Conservation (phyloP, 2,329 filamentous ascomycete species). For the Colletotrichum abscissum region DNA sequence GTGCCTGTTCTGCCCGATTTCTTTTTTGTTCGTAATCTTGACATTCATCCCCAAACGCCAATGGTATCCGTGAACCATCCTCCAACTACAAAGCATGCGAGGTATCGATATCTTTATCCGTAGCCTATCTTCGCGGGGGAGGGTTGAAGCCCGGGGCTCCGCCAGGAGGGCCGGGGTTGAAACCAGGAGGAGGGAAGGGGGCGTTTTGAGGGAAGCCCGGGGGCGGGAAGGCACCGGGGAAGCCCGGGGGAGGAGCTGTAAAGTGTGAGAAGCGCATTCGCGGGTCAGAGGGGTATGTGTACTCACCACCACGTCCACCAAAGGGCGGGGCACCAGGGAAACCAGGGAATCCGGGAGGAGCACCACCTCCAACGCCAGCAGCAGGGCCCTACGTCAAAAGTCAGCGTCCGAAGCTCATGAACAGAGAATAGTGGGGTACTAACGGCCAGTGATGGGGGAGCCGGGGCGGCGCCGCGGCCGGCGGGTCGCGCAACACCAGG, state of each 20-base stretch:
- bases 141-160: slow-evolving; percentile 81
- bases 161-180: slow-evolving; percentile 57
- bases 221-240: slow-evolving; percentile 60
- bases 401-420: background rate
- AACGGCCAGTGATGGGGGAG: slow-evolving; percentile 83
- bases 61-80: slow-evolving; percentile 40
- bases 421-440: slow-evolving; percentile 39
- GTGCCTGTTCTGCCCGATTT: slow-evolving; percentile 19
- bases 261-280: slow-evolving; percentile 45
- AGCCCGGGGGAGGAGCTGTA: slow-evolving; percentile 61
- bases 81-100: slow-evolving; percentile 34
- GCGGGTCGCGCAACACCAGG: slow-evolving; percentile 92
- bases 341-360: slow-evolving; percentile 68
- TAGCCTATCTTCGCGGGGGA: slow-evolving; percentile 68
- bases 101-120: slow-evolving; percentile 35
- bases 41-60: slow-evolving; percentile 46
- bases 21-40: slow-evolving; percentile 27
- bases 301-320: slow-evolving; percentile 68
- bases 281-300: slow-evolving; percentile 9
- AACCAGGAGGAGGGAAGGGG: slow-evolving; percentile 62
- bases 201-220: slow-evolving; percentile 53
- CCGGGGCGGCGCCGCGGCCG: slow-evolving; percentile 76
- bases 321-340: slow-evolving; percentile 62
- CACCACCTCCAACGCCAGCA: slow-evolving; percentile 82
- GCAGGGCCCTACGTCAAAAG: slow-evolving; percentile 72